Conservation (phyloP, 192 early-diverging fungal species). For the Piromyces sp. region DNA sequence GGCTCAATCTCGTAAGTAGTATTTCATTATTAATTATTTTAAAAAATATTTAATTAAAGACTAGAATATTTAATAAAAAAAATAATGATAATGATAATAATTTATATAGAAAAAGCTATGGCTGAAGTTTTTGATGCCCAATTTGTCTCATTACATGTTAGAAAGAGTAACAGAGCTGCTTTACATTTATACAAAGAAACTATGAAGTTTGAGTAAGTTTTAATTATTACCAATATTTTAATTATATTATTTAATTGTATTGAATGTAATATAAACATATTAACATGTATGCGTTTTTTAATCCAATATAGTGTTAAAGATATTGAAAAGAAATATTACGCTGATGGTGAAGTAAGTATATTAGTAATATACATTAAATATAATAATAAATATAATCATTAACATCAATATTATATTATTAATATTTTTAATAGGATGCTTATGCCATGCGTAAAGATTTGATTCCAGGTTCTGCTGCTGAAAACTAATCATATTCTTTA, state of each 20-base stretch:
- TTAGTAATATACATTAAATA: background rate
- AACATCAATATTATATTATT: too few relatives aligned
- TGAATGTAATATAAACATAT: too few relatives aligned
- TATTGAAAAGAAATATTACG: conserved; percentile 92
- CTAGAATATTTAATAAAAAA: background rate
- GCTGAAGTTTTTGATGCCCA: conserved; percentile 68
- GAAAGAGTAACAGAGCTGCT: conserved; percentile 86
- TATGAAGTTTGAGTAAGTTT: conserved; percentile 59
- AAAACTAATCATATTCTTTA: background rate
- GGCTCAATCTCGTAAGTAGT: conserved; percentile 62
- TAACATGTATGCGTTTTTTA: too few relatives aligned
- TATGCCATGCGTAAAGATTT: conserved; percentile 4
- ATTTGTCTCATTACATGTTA: conserved; percentile 83
- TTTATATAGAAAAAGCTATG: conserved; percentile 51
- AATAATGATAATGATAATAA: too few relatives aligned
- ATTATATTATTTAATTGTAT: too few relatives aligned
- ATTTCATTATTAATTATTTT: too few relatives aligned
- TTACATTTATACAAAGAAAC: conserved; percentile 82
- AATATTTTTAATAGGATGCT: background rate
- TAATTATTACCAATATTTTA: too few relatives aligned
- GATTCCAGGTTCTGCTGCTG: background rate
- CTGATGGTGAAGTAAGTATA: conserved; percentile 65
- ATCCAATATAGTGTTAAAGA: conserved; percentile 73
- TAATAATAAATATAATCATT: background rate
- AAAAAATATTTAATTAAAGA: too few relatives aligned